A percentile compares a stretch with the other conserved stretches of the same genome.
phyloP scores from a whole-genome alignment of 768 basidiomycete genomes.

The Calvatia gigantea region DNA sequence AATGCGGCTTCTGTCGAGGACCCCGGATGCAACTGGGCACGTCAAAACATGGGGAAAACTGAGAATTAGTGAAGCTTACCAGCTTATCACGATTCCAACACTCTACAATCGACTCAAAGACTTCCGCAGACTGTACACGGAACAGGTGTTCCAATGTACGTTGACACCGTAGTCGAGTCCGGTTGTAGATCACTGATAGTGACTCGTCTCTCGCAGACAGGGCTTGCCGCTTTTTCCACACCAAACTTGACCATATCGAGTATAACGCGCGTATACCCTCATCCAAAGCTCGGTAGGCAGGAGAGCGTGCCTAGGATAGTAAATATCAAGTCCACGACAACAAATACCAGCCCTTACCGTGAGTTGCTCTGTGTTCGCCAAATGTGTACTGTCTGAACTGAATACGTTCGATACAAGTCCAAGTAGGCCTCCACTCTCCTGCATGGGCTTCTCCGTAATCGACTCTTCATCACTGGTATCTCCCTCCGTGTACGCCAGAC shows the following conservation, averaged over 20 bases:
- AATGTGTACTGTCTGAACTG: slow-evolving; percentile 57
- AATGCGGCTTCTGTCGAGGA: slow-evolving; percentile 56
- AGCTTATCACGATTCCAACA: slow-evolving; percentile 68
- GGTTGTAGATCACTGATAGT: slow-evolving; percentile 59
- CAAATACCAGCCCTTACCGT: slow-evolving; percentile 38
- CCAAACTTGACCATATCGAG: slow-evolving; percentile 63
- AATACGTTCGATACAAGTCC: slow-evolving; percentile 94
- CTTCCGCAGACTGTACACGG: slow-evolving; percentile 73
- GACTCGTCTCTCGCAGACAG: slow-evolving; percentile 65
- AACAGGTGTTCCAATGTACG: slow-evolving; percentile 85
- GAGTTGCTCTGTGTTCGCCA: slow-evolving; percentile 49
- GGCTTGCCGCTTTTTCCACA: slow-evolving; percentile 41
- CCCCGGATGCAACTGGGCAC: slow-evolving; percentile 30
- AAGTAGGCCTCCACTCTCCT: slow-evolving; percentile 66
- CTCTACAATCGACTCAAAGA: slow-evolving; percentile 78
- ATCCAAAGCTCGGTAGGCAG: slow-evolving; percentile 73
- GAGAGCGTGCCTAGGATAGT: slow-evolving; percentile 56
- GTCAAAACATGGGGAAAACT: slow-evolving; percentile 4
- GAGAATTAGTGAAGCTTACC: slow-evolving; percentile 30
- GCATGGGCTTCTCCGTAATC: slow-evolving; percentile 45
- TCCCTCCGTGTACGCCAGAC: slow-evolving; percentile 58
- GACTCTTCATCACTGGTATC: slow-evolving; percentile 41
- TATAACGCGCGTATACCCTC: slow-evolving; percentile 81
- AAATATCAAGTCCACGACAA: not conserved
- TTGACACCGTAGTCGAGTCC: slow-evolving; percentile 66